Conservation (phyloP, 306 rosid genomes). For the Vigna angularis region DNA sequence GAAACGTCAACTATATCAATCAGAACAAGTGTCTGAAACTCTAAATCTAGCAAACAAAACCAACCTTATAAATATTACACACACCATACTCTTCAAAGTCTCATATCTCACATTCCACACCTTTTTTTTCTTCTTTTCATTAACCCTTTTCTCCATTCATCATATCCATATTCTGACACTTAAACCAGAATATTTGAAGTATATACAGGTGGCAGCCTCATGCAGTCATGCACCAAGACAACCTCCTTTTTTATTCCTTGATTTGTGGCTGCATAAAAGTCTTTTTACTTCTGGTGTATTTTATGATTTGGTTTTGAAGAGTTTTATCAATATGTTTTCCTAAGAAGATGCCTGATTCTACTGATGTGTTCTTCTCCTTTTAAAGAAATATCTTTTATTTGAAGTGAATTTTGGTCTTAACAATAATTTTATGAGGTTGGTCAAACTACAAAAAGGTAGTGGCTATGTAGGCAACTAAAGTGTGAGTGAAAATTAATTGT, state of each 20-base stretch:
- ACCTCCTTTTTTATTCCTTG: slow-evolving; percentile 14
- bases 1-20: slow-evolving; percentile 48
- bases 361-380: slow-evolving; percentile 32
- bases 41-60: slow-evolving; percentile 34
- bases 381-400: slow-evolving; percentile 13
- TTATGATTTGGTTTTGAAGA: slow-evolving; percentile 32
- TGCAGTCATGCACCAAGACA: not conserved
- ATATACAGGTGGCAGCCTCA: not conserved
- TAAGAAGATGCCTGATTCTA: not conserved
- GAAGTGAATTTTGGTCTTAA: slow-evolving; percentile 32
- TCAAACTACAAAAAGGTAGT: not conserved
- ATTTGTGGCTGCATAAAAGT: slow-evolving; percentile 27
- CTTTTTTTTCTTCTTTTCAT: not conserved
- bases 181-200: too few relatives aligned
- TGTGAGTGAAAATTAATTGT: too few relatives aligned
- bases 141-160: too few relatives aligned
- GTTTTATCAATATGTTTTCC: not conserved
- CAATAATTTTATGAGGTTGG: slow-evolving; percentile 29
- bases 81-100: not conserved
- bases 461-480: too few relatives aligned
- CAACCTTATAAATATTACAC: slow-evolving; percentile 37
- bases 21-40: slow-evolving; percentile 40
- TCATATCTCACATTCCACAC: slow-evolving; percentile 37
- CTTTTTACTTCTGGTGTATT: slow-evolving; percentile 23
- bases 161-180: too few relatives aligned